A percentile compares a stretch with the other conserved stretches of the same genome.
Conservation (phyloP, 495 filamentous ascomycete genomes). For the Cudoniella acicularis region DNA sequence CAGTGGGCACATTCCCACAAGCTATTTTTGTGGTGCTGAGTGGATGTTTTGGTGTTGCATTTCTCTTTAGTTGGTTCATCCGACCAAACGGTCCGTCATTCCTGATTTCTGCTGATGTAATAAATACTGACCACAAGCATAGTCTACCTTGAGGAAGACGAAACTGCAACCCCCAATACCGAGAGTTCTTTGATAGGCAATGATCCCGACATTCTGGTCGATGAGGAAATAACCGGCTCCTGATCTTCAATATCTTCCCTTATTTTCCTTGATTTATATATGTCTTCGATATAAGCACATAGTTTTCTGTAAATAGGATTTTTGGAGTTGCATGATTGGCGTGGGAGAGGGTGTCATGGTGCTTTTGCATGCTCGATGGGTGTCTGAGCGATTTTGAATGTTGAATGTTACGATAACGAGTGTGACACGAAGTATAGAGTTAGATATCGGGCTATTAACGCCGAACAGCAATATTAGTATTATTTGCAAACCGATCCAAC, state of each 20-base stretch:
- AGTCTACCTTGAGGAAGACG: constrained; percentile 20
- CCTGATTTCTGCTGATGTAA: not conserved
- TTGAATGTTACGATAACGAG: no score
- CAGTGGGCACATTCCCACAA: constrained; percentile 72
- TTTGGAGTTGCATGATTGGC: not conserved
- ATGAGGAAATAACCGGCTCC: constrained; percentile 26
- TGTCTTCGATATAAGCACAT: not conserved
- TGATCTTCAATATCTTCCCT: not conserved
- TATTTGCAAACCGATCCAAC: no score
- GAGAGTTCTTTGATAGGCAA: not conserved
- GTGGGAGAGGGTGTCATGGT: no score
- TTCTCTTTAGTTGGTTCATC: constrained; percentile 64
- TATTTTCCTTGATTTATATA: not conserved
- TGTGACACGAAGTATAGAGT: no score
- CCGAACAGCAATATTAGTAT: no score
- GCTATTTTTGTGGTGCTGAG: constrained; percentile 76
- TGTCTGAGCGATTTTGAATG: no score
- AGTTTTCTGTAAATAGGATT: no score
- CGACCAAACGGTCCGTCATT: constrained; percentile 65
- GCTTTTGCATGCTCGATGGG: no score
- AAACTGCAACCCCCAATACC: not conserved
- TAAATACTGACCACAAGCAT: not conserved
- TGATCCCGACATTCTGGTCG: constrained; percentile 20
- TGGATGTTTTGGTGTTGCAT: constrained; percentile 60
- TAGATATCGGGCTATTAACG: no score